Evolutionary conservation across 805 yeast genomes (phyloP).

Genomic region (Metschnikowia dekortorum): DNA sequence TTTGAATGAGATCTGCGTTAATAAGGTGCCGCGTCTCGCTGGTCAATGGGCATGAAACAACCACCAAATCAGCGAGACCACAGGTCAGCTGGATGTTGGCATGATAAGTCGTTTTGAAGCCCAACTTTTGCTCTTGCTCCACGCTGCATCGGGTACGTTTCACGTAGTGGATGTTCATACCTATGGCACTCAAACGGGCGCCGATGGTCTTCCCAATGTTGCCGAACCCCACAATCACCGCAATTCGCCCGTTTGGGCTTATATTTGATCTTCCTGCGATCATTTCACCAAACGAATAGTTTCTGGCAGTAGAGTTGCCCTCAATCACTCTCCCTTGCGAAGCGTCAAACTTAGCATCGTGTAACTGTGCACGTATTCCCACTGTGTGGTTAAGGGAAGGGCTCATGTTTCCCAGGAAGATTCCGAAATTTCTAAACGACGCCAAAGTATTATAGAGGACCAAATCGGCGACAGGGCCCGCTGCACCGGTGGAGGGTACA

Average conservation of each 20-base stretch:
- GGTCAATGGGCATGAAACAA: conserved; percentile 64
- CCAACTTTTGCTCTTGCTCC: conserved; percentile 32
- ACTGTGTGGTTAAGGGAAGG: conserved; percentile 38
- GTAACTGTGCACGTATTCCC: conserved; percentile 37
- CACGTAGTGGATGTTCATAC: conserved; percentile 61
- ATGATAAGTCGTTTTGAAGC: conserved; percentile 43
- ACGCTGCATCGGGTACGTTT: conserved; percentile 46
- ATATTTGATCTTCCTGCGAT: conserved; percentile 43
- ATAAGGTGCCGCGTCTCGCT: conserved; percentile 54
- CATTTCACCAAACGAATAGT: conserved; percentile 37
- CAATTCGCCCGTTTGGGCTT: conserved; percentile 55
- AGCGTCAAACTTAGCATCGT: conserved; percentile 30
- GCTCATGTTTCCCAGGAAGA: conserved; percentile 42
- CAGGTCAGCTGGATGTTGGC: conserved; percentile 29
- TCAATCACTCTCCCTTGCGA: conserved; percentile 29
- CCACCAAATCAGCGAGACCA: conserved; percentile 50
- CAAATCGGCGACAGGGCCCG: conserved; percentile 69
- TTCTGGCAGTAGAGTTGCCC: conserved; percentile 3
- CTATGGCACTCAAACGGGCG: conserved; percentile 49
- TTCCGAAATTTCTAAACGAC: conserved; percentile 53
- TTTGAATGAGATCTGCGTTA: conserved; percentile 42
- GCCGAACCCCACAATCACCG: conserved; percentile 70
- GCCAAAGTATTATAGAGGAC: conserved; percentile 57
- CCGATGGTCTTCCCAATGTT: conserved; percentile 68
- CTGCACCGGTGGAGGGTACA: conserved; percentile 51